Conservation (phyloP, 2,329 filamentous ascomycete genomes). For the Microdochium trichocladiopsis region DNA sequence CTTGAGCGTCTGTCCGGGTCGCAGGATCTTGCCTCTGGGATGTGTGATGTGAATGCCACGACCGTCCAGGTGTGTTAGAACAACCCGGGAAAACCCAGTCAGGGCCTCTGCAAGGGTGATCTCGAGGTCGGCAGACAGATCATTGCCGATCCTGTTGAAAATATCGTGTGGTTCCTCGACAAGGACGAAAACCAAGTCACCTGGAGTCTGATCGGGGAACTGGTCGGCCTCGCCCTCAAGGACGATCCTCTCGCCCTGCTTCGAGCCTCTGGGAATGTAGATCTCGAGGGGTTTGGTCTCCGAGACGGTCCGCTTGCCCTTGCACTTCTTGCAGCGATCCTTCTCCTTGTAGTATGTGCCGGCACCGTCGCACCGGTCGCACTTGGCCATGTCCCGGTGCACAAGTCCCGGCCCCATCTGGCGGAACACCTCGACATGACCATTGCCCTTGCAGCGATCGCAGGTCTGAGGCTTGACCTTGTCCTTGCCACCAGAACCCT, state of each 20-base stretch:
- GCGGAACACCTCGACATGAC: constrained; percentile 68
- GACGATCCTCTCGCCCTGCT: constrained; percentile 83
- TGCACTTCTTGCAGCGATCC: constrained; percentile 98
- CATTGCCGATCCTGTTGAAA: constrained; percentile 77
- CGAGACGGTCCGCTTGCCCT: constrained; percentile 78
- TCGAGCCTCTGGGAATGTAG: constrained; percentile 84
- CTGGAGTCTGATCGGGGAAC: constrained; percentile 77
- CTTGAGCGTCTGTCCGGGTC: constrained; percentile 79
- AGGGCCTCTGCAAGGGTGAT: constrained; percentile 80
- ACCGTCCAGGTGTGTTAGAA: constrained; percentile 88
- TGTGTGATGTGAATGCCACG: constrained; percentile 79
- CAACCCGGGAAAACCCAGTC: constrained; percentile 82
- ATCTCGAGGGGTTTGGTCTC: constrained; percentile 94
- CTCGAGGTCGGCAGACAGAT: constrained; percentile 75
- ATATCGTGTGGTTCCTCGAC: constrained; percentile 73
- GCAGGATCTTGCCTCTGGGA: constrained; percentile 73
- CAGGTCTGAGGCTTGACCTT: constrained; percentile 81
- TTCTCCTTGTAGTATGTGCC: constrained; percentile 90
- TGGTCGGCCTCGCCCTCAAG: constrained; percentile 94
- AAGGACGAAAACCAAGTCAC: constrained; percentile 87
- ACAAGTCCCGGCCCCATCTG: constrained; percentile 84
- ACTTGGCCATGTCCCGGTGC: constrained; percentile 71
- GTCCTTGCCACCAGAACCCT: constrained; percentile 84
- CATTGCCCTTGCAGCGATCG: constrained; percentile 75
- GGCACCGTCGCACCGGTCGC: constrained; percentile 77